Base-by-base conservation (phyloP, 768 basidiomycete species). In the Trametes cinnabarina region DNA sequence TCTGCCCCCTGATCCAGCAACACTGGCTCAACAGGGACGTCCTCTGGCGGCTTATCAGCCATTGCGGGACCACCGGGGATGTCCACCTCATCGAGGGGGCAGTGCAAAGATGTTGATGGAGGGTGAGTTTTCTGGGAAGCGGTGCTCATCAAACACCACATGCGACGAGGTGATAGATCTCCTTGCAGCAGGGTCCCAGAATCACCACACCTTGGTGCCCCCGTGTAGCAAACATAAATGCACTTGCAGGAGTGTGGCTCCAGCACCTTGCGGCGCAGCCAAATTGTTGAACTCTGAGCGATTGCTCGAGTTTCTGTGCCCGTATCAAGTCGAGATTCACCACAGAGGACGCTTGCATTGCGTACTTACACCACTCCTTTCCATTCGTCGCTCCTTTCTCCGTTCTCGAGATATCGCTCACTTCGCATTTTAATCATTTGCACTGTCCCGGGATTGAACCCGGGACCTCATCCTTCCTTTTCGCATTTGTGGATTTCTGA, bases 221-320 rank as follows among this genome's bases (percentile, higher is more conserved):
- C 41, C 44, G 15, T 19, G 41, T 47, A 57, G 37, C 37, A 35
- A 26, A 51, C 68, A 35, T 76, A 73, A 1, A 73, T 53, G 52
- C 77, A 77, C 63, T 75, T 71, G 28, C 60, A 32, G 28, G 62
- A 58, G 44, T 69, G 63, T 2, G 60, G 40, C 41, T 58, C 47
- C 42, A 68, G 58, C 1, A 47, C 62, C 37, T 63, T 69, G 12
- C 69, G 52, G 61, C n/a, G n/a, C n/a, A n/a, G n/a, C n/a, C n/a
- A n/a, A n/a, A n/a, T n/a, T n/a, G n/a, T n/a, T n/a, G n/a, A n/a
- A n/a, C n/a, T n/a, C n/a, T n/a, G n/a, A n/a, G n/a, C n/a, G n/a
- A n/a, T n/a, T n/a, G n/a, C n/a, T n/a, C n/a, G n/a, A n/a, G n/a
- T n/a, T n/a, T n/a, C n/a, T n/a, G n/a, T n/a, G n/a, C n/a, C n/a